Base-by-base conservation (phyloP, 2,329 filamentous ascomycete species). In the Scleromitrula shiraiana region DNA sequence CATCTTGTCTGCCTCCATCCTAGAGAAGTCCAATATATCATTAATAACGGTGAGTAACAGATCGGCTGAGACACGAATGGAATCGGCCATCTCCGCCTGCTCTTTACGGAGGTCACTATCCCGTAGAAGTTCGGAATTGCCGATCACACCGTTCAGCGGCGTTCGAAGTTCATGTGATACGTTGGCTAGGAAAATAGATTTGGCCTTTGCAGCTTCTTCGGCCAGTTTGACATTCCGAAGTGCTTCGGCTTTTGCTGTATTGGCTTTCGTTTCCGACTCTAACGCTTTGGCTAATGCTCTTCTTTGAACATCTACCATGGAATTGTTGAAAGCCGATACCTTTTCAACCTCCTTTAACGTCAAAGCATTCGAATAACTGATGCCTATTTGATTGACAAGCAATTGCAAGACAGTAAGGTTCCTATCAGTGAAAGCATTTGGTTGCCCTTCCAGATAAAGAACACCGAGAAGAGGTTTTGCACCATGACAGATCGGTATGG, bases 11-110 rank as follows among this genome's bases (percentile, higher is more conserved):
- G 85, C 88, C 64, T 95, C 88, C 70, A 93, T 88, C 66, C 95
- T 94, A 23, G 89, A 95, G 63, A 95, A 94, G 66, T 97, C 91
- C 4, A 96, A 73, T 45, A 96, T 95, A 62, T 97, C 91, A 62
- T 96, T 96, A 68, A 96, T 96, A 40, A 96, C 88, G 0, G 89
- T 93, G 22, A 96, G 72, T 12, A 96, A 70, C 14, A 93, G 80
- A 62, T 96, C 89, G 0, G 88, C 88, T 41, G 87, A 94, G 26
- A 90, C 77, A 41, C 88, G 80, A 46, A 94, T 93, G 14, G 88
- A 91, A 61, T 94, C 88, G 4, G 87, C 85, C 73, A 89, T 93
- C 56, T 94, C 88, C 26, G 82, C 74, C 64, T 94, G 87, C 53
- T 94, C 87, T 50, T 74, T 76, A 55, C 85, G 81, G 45, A 94